These are phyloP conservation scores for Ceratocystis eucalypticola DNA, from an alignment of 2,329 filamentous ascomycete species.

Conservation along the genomic window DNA sequence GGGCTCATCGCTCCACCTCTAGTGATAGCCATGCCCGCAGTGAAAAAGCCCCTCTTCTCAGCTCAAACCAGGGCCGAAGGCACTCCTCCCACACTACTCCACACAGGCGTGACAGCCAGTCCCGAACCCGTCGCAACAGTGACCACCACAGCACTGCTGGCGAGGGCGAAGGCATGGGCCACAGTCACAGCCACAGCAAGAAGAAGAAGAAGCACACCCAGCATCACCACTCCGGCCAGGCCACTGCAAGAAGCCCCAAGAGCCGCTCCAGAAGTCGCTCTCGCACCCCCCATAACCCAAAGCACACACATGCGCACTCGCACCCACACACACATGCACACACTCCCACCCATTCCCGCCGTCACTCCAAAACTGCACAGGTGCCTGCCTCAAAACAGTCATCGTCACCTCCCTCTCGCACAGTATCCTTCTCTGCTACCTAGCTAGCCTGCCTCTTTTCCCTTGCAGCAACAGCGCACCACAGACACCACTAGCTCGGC, in stretches of 20 bases:
- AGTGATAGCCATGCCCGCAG: background rate
- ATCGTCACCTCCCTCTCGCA: background rate
- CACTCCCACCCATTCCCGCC: background rate
- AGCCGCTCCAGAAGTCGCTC: background rate
- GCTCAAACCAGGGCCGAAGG: too few relatives aligned
- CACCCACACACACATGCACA: background rate
- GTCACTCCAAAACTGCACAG: slow-evolving; percentile 16
- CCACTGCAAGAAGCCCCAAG: too few relatives aligned
- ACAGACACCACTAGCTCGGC: background rate
- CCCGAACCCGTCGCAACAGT: too few relatives aligned
- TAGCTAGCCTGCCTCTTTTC: too few relatives aligned
- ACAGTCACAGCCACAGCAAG: background rate
- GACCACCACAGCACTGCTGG: background rate
- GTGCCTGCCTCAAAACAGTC: slow-evolving; percentile 5
- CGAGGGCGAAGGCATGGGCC: background rate
- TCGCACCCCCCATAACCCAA: background rate
- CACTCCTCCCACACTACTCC: too few relatives aligned
- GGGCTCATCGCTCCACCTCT: background rate
- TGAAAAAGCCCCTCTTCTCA: background rate
- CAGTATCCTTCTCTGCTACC: background rate
- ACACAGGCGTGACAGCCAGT: too few relatives aligned
- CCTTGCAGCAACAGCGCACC: too few relatives aligned
- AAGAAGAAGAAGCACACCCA: background rate
- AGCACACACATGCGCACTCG: background rate
- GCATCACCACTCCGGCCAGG: slow-evolving; percentile 20